Percentiles rank a stretch among this genome's conserved stretches.
Evolutionary conservation across 2,329 filamentous ascomycete species (phyloP).

Genomic region (Penicillium sp.): DNA sequence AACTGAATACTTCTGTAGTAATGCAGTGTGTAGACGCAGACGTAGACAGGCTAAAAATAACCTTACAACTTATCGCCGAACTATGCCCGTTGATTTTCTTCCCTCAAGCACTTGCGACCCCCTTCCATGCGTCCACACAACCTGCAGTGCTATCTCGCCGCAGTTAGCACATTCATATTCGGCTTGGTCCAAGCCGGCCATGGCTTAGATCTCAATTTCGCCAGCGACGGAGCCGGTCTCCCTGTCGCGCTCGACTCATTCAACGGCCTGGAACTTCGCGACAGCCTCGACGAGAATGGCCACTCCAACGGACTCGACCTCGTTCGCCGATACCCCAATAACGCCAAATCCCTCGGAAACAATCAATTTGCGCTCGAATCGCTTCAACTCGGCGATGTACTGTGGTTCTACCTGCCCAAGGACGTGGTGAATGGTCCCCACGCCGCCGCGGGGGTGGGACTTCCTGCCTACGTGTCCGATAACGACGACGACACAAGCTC

Average conservation of each 20-base stretch:
- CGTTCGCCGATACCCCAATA: constrained; percentile 58
- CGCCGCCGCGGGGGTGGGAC: constrained; percentile 34
- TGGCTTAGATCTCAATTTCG: constrained; percentile 47
- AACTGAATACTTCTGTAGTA: too few relatives aligned
- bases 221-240: constrained; percentile 34
- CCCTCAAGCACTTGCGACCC: constrained; percentile 6
- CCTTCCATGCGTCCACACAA: constrained; percentile 56
- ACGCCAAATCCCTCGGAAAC: constrained; percentile 58
- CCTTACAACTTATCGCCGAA: not conserved
- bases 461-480: constrained; percentile 33
- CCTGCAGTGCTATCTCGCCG: constrained; percentile 71
- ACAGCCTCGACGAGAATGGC: constrained; percentile 31
- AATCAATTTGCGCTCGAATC: constrained; percentile 65
- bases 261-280: constrained; percentile 33
- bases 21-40: not conserved
- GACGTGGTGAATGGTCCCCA: constrained; percentile 53
- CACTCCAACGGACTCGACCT: constrained; percentile 44
- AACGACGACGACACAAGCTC: not conserved
- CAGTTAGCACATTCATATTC: constrained; percentile 61
- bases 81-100: not conserved
- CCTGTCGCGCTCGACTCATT: constrained; percentile 30
- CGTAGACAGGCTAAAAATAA: not conserved
- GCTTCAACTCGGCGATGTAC: constrained; percentile 62
- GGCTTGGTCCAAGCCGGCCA: constrained; percentile 64
- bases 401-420: constrained; percentile 66